A percentile compares a stretch with the other conserved stretches of the same genome.
phyloP scores from a whole-genome alignment of 768 basidiomycete species.

The Boletus rubroflammeus region DNA sequence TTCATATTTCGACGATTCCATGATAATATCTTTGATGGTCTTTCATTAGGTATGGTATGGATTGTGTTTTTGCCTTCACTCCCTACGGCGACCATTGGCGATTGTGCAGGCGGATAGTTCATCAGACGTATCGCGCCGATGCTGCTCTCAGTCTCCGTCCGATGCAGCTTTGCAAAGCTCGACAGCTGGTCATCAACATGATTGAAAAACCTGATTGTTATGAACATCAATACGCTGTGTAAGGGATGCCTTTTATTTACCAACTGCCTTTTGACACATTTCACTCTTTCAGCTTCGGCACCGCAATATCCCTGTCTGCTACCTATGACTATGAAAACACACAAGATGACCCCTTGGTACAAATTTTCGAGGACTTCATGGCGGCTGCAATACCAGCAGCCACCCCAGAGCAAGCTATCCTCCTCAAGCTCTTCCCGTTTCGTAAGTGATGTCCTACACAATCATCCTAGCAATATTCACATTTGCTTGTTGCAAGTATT shows the following conservation, averaged over 20 bases:
- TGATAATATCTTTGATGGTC: not conserved
- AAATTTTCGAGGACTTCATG: not conserved
- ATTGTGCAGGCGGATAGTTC: constrained; percentile 1
- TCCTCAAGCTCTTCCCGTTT: constrained; percentile 4
- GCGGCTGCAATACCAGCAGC: not conserved
- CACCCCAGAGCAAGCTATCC: not conserved
- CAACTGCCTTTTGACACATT: not conserved
- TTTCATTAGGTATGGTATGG: constrained; percentile 5
- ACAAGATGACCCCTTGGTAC: not conserved
- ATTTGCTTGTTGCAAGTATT: constrained; percentile 11
- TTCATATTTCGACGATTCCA: not conserved
- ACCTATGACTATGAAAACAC: constrained; percentile 2
- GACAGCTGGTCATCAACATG: not conserved
- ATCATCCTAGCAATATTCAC: not conserved
- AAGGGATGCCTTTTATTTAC: not conserved
- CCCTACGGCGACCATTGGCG: constrained; percentile 8
- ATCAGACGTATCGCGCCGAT: not conserved
- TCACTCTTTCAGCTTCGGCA: not conserved
- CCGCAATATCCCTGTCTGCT: not conserved
- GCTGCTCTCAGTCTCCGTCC: not conserved
- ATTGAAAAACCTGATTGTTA: not conserved
- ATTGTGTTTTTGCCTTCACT: constrained; percentile 2
- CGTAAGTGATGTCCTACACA: not conserved
- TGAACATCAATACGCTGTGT: not conserved
- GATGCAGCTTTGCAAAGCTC: constrained; percentile 1